These are phyloP conservation scores for Crepidotus variabilis DNA, from an alignment of 768 basidiomycete genomes.

Conservation along the genomic window DNA sequence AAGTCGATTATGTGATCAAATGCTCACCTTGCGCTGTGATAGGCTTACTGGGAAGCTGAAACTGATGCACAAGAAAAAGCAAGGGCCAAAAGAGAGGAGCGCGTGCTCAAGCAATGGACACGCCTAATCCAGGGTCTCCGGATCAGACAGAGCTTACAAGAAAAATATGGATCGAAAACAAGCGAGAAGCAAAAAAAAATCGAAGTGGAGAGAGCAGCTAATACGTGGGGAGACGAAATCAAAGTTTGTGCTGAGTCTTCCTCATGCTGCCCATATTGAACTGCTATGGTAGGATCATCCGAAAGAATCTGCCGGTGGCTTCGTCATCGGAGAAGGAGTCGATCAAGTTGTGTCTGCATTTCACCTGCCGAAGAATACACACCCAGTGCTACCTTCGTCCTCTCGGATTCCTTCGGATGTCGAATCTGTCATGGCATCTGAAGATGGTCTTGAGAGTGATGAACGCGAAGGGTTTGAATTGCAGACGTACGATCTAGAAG, in stretches of 20 bases:
- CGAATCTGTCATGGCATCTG: background rate
- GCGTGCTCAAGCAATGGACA: constrained; percentile 83
- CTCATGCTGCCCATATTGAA: background rate
- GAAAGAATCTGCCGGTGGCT: constrained; percentile 50
- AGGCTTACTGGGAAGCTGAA: constrained; percentile 88
- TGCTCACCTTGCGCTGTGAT: constrained; percentile 6
- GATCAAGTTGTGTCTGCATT: constrained; percentile 74
- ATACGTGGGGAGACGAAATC: constrained; percentile 11
- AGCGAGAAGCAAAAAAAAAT: constrained; percentile 13
- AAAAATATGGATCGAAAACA: constrained; percentile 57
- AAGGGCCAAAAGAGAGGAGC: constrained; percentile 69
- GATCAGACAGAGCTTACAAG: constrained; percentile 78
- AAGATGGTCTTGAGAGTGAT: constrained; percentile 11
- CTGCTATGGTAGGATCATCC: constrained; percentile 15
- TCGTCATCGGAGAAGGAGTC: constrained; percentile 51
- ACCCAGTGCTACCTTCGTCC: constrained; percentile 24
- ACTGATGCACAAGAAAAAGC: constrained; percentile 76
- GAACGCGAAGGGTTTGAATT: constrained; percentile 22
- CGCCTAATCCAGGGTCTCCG: constrained; percentile 85
- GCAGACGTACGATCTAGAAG: constrained; percentile 33
- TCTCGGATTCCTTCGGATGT: background rate
- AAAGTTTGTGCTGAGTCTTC: background rate
- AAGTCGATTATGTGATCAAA: constrained; percentile 1
- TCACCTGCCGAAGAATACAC: constrained; percentile 59
- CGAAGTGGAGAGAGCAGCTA: constrained; percentile 9